Evolutionary conservation across 805 yeast species (phyloP).

Genomic region (Zygoascus biomembranicola): DNA sequence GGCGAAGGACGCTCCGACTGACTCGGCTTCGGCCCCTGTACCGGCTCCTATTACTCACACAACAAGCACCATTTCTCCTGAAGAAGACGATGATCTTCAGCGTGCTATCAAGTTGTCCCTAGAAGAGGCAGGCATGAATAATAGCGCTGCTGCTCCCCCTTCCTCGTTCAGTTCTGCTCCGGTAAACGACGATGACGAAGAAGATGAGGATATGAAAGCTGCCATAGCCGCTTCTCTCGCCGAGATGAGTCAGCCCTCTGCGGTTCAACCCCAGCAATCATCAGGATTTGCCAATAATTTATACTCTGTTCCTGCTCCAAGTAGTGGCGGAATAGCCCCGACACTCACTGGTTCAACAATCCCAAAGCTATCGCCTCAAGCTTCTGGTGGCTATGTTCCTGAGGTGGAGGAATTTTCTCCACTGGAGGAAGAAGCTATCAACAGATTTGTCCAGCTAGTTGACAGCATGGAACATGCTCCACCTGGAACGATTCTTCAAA

Average conservation of each 20-base stretch:
- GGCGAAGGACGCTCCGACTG: not conserved
- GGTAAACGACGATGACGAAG: conserved; percentile 40
- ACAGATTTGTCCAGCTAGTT: conserved; percentile 61
- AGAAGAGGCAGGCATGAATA: conserved; percentile 36
- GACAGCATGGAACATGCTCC: conserved; percentile 43
- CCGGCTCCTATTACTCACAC: not conserved
- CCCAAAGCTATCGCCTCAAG: not conserved
- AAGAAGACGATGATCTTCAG: conserved; percentile 63
- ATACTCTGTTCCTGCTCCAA: conserved; percentile 15
- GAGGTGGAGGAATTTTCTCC: conserved; percentile 36
- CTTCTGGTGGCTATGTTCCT: not conserved
- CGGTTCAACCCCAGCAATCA: not conserved
- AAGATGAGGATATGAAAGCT: conserved; percentile 78
- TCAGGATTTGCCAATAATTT: conserved; percentile 16
- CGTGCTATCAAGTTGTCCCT: conserved; percentile 75
- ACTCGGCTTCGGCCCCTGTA: conserved; percentile 11
- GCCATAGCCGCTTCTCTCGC: conserved; percentile 88
- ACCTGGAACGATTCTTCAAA: conserved; percentile 35
- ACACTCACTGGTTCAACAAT: not conserved
- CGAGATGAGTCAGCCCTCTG: conserved; percentile 41
- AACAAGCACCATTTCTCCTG: conserved; percentile 24
- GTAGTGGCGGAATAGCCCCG: not conserved
- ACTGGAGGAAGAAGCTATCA: conserved; percentile 61
- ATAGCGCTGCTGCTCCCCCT: conserved; percentile 10
- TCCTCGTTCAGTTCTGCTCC: conserved; percentile 20